A percentile compares a stretch with the other conserved stretches of the same genome.
phyloP scores from a whole-genome alignment of 768 basidiomycete species.

The Psilocybe azurescens region DNA sequence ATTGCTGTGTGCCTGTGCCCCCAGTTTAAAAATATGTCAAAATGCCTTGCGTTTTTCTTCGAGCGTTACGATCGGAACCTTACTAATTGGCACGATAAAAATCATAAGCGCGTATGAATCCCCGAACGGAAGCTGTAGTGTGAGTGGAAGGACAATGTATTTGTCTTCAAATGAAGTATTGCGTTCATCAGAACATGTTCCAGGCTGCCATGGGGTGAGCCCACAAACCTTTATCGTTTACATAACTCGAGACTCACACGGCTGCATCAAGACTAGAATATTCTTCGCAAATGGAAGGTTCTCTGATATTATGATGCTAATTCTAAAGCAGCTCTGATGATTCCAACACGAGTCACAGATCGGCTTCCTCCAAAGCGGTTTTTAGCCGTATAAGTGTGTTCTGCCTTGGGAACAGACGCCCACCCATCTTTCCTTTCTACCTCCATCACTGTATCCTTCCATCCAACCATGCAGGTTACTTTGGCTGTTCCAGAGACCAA shows the following conservation, averaged over 20 bases:
- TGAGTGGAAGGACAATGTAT: too few relatives aligned
- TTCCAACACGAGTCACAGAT: conserved; percentile 23
- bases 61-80: neutral
- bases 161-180: neutral
- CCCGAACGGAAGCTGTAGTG: too few relatives aligned
- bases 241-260: neutral
- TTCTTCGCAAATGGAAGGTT: conserved; percentile 12
- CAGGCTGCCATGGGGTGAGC: neutral
- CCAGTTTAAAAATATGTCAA: too few relatives aligned
- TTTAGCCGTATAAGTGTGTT: conserved; percentile 18
- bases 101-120: neutral
- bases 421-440: conserved; percentile 17
- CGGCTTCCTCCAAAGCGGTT: conserved; percentile 20
- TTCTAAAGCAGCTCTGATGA: neutral
- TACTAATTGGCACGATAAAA: too few relatives aligned
- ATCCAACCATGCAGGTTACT: conserved; percentile 8
- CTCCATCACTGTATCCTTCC: conserved; percentile 7
- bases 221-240: neutral
- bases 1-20: neutral
- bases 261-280: conserved; percentile 1
- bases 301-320: conserved; percentile 1
- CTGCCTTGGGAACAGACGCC: conserved; percentile 26
- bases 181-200: neutral
- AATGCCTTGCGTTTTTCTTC: too few relatives aligned
- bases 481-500: neutral